These are phyloP conservation scores for Penicillium corylophilum DNA, from an alignment of 2,329 filamentous ascomycete species.

Conservation along the genomic window DNA sequence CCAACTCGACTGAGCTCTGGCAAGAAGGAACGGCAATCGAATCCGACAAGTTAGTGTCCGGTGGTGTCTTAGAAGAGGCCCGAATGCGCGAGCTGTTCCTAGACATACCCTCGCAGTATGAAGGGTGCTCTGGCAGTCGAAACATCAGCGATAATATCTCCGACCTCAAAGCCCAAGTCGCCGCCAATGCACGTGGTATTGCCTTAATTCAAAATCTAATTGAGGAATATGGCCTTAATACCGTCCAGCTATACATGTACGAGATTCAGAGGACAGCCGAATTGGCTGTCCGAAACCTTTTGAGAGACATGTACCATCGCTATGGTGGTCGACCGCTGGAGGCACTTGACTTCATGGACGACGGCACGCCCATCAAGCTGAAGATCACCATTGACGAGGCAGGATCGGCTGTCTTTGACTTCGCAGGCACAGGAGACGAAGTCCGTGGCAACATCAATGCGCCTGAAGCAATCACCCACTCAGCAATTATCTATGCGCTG, in stretches of 20 bases:
- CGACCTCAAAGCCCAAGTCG: conserved; percentile 47
- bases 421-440: conserved; percentile 61
- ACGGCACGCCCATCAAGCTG: conserved; percentile 70
- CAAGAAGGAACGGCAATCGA: conserved; percentile 41
- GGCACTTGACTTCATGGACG: conserved; percentile 76
- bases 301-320: too few species aligned
- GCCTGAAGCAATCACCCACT: conserved; percentile 72
- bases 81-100: conserved; percentile 68
- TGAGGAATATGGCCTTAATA: conserved; percentile 27
- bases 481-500: conserved; percentile 49
- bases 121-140: conserved; percentile 70
- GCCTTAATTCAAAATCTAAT: conserved; percentile 37
- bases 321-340: too few species aligned
- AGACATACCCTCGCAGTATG: too few species aligned
- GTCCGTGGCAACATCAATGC: conserved; percentile 65
- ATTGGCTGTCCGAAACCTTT: conserved; percentile 3
- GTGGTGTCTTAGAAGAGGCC: conserved; percentile 45
- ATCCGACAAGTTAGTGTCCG: conserved; percentile 31
- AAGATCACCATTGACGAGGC: conserved; percentile 68
- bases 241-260: conserved; percentile 8
- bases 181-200: conserved; percentile 45
- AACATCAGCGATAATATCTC: conserved; percentile 52
- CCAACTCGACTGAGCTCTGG: conserved; percentile 37
- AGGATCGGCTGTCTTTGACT: conserved; percentile 70
- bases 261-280: conserved; percentile 14